A percentile compares a stretch with the other conserved stretches of the same genome.
Conservation (phyloP, 73 alveolate genomes). For the Paramecium tetraurelia region DNA sequence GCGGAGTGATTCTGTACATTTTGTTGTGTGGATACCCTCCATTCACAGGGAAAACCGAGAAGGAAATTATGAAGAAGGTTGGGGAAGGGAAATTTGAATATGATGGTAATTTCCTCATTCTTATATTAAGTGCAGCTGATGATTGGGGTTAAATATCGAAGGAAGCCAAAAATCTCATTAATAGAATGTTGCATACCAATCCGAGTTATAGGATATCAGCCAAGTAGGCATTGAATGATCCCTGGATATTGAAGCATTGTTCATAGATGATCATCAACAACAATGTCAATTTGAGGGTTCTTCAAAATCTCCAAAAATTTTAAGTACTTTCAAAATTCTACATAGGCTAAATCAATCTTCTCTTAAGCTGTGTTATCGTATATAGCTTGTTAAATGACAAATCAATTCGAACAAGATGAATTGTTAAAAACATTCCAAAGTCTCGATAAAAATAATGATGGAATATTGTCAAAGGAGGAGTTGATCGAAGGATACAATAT, state of each 20-base stretch:
- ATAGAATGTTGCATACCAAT: conserved; percentile 67
- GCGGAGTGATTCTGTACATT: conserved; percentile 38
- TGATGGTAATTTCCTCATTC: conserved; percentile 34
- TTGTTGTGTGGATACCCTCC: conserved; percentile 56
- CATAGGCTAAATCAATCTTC: conserved; percentile 52
- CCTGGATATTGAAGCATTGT: conserved; percentile 63
- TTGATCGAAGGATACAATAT: conserved; percentile 73
- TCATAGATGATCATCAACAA: neutral
- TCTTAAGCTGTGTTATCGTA: conserved; percentile 58
- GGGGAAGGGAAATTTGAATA: conserved; percentile 6
- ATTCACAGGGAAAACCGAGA: conserved; percentile 15
- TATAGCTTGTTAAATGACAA: conserved; percentile 51
- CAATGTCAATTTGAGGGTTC: neutral
- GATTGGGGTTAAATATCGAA: conserved; percentile 60
- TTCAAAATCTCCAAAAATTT: conserved; percentile 46
- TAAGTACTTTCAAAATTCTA: neutral
- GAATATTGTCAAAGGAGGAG: conserved; percentile 78
- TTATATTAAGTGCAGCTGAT: conserved; percentile 21
- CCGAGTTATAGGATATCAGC: conserved; percentile 69
- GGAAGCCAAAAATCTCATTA: conserved; percentile 75
- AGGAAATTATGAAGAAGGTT: conserved; percentile 42
- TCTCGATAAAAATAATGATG: conserved; percentile 82
- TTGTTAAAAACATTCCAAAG: conserved; percentile 65
- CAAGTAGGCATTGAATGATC: conserved; percentile 70
- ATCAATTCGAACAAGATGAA: conserved; percentile 62